phyloP scores from a whole-genome alignment of 2,329 filamentous ascomycete species.

The Pezicula radicicola region DNA sequence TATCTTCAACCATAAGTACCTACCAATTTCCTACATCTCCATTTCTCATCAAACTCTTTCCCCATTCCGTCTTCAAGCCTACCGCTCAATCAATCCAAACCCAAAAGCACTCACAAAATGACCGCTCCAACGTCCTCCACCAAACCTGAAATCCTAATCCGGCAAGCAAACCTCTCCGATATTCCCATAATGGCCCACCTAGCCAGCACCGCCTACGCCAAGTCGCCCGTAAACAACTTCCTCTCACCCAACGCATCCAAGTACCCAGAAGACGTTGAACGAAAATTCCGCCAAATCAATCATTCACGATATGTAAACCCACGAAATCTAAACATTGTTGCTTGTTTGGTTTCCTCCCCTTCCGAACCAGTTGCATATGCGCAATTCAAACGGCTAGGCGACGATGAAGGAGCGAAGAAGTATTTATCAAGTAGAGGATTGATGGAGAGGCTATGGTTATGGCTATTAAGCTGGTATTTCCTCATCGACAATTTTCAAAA shows the following conservation, averaged over 20 bases:
- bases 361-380: constrained; percentile 11
- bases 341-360: constrained; percentile 8
- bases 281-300: constrained; percentile 6
- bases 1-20: too few species aligned
- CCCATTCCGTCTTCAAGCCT: too few species aligned
- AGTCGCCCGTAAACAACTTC: constrained; percentile 8
- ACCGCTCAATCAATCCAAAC: too few species aligned
- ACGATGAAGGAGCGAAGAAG: constrained; percentile 12
- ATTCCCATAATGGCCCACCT: constrained; percentile 6
- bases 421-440: neutral
- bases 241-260: constrained; percentile 8
- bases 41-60: too few species aligned
- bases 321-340: constrained; percentile 11
- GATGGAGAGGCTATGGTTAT: neutral
- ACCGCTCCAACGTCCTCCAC: too few species aligned
- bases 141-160: constrained; percentile 1
- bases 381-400: constrained; percentile 15
- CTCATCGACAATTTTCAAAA: constrained; percentile 2
- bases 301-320: constrained; percentile 4
- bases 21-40: too few species aligned
- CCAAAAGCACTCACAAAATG: too few species aligned
- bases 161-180: constrained; percentile 13
- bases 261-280: constrained; percentile 9
- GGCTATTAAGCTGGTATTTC: constrained; percentile 7
- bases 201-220: constrained; percentile 10